Base-by-base conservation (phyloP, 129 eudicot species). In the Centaurea solstitialis region DNA sequence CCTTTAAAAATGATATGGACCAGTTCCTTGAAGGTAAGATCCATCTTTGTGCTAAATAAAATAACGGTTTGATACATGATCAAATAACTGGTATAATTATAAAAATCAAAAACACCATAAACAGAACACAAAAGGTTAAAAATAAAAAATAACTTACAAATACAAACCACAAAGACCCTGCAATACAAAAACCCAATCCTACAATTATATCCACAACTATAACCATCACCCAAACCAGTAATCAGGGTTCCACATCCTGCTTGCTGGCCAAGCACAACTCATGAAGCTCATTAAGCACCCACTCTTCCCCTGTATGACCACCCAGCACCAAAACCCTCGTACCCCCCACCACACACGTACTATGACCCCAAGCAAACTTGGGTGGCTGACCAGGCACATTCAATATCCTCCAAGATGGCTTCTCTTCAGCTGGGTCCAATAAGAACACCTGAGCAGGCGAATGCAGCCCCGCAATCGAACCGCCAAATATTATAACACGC, bases 301-400 rank as follows among this genome's bases (percentile, higher is more conserved):
- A 93, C 74, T 93, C 98, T 81, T 89, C 98, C 38, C 98, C 98
- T 0, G 96, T 89, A 30, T 89, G 96, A 23, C 98, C 98, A 43
- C 98, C 98, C 76, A 93, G 67, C 43, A 93, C 98, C 85, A 93
- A 82, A 67, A 93, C 98, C 86, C 98, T 72, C 37, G 98, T 93
- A 61, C 98, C 98, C 61, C 98, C 98, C 30, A 93, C 93, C 66
- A 93, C 89, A 64, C 98, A 93, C 9, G 98, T 91, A 77, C 98
- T 91, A 77, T 93, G 98, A 71, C 98, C 98, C 98, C 98, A 93
- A 9, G 98, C 93, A 38, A 82, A 93, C 76, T 93, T 93, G 0
- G 98, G 98, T 22, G 98, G 91, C 47, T 87, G 84, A 71, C 96
- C 96, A 15, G 98, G 98, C 23, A 91, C 96, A 65, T 89, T 89